These are phyloP conservation scores for Chenopodium album DNA, from an alignment of 148 eudicot genomes.

Conservation along the genomic window DNA sequence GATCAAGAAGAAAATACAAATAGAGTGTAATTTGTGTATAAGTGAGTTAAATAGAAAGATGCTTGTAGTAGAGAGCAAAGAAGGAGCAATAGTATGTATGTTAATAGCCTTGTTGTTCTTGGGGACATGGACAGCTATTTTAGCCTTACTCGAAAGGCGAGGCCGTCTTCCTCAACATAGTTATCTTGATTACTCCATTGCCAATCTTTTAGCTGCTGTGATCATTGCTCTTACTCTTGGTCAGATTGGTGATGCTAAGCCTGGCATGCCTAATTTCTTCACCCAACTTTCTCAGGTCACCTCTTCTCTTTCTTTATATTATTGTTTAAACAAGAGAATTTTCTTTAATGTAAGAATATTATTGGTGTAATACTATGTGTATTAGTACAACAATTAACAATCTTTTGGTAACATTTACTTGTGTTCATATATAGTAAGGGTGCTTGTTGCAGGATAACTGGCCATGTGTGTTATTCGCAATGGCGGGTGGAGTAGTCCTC, in stretches of 20 bases:
- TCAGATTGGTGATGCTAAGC: conserved; percentile 53
- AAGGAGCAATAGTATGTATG: conserved; percentile 41
- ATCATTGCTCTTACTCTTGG: conserved; percentile 79
- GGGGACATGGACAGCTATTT: conserved; percentile 74
- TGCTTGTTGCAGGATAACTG: conserved; percentile 62
- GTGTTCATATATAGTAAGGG: neutral
- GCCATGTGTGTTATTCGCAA: conserved; percentile 78
- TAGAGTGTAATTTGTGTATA: no score
- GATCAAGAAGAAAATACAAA: neutral
- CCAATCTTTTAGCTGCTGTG: conserved; percentile 80
- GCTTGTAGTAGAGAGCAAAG: conserved; percentile 36
- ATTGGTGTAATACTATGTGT: no score
- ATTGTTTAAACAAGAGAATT: no score
- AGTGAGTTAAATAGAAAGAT: conserved; percentile 18
- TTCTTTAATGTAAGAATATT: no score
- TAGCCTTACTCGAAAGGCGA: conserved; percentile 58
- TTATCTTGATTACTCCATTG: conserved; percentile 85
- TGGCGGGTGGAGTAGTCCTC: conserved; percentile 81
- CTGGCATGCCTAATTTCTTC: conserved; percentile 61
- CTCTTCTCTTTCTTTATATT: neutral
- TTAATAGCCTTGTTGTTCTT: conserved; percentile 37
- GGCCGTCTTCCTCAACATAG: conserved; percentile 94
- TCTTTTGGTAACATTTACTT: neutral
- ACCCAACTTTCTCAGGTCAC: conserved; percentile 35
- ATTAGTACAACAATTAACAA: no score